Evolutionary conservation across 2,329 filamentous ascomycete species (phyloP), one percentile per base, ranked within the genome.

Genomic region (Stagonosporopsis cucurbitacearum): DNA sequence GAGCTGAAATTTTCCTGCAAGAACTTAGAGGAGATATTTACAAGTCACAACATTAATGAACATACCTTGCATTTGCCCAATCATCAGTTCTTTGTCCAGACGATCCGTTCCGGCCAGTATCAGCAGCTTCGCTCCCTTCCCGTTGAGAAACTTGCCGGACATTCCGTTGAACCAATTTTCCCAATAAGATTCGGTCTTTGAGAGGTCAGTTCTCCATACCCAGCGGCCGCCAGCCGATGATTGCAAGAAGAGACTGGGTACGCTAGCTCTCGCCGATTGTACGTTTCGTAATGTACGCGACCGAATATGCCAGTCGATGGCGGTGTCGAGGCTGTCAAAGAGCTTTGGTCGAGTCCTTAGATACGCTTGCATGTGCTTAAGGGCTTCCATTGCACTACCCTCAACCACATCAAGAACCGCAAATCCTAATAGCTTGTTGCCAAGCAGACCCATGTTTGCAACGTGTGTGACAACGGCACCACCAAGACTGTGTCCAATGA

Each of bases 371-470:
- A 99, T 99, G 75, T 90, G 93, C 74, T 92, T 88, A 49, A 99
- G 82, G 2, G 95, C 94, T 73, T 98, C 95, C 76, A 99, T 94
- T 30, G 95, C 95, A 0, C 91, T 96, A 11, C 95, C 85, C 77
- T 99, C 95, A 25, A 99, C 95, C 4, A 99, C 92, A 76, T 99
- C 95, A 15, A 99, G 81, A 7, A 98, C 93, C 3, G 88, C 91
- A 76, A 94, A 96, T 19, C 91, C 95, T 15, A 98, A 80, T 1
- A 98, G 74, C 23, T 87, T 83, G 33, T 78, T 74, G 1, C 89
- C 90, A 32, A 96, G 78, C 35, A 81, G 78, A 1, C 86, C 86
- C 17, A 82, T 82, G 68, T 84, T 86, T 12, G 93, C 92, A 52
- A 96, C 81, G 68, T 96, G 87, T 0, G 92, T 96, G 8, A 96